Base-by-base conservation (phyloP, 2,329 filamentous ascomycete genomes). In the Diaporthe sp. region DNA sequence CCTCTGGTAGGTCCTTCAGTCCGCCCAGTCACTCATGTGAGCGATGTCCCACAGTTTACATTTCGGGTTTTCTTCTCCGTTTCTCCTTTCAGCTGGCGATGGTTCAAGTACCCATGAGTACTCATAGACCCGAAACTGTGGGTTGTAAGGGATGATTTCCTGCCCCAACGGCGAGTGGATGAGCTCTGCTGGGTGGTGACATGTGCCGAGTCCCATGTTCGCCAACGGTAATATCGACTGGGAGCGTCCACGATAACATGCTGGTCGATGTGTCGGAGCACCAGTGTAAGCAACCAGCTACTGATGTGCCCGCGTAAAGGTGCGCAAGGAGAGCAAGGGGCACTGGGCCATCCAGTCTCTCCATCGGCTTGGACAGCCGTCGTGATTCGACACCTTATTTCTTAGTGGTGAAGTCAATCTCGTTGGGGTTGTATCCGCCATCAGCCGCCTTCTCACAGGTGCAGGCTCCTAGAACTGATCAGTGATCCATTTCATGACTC, bases 331-430 rank as follows among this genome's bases (percentile, higher is more conserved):
- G 22, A 25, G 7, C 22, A 22, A 28, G 38, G 19, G 19, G 4
- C 3, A 28, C 15, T 25, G 22, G 13, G 17, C 30, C 30, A 9
- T 67, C 45, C 35, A 2, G 9, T 54, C 33, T 30, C 33, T 30
- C 64, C 45, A 38, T 30, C 17, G 64, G 33, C 47, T 68, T 28
- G 9, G n/a, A 19, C 17, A 54, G 64, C 33, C 33, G 33, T 68
- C 47, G 19, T 19, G 9, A 0, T 10, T 40, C 33, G 30, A n/a
- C 4, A 4, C 4, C 75, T 79, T 84, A 89, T 78, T 86, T 85
- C 86, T 89, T 91, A 72, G 92, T 95, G 50, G 95, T 98, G 82
- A 98, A 98, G 84, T 98, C 96, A 67, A 90, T 94, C 90, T 98
- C 96, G 78, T 93, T 85, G 38, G 91, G 89, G 78, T 93, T 90